A percentile compares a stretch with the other conserved stretches of the same genome.
These are phyloP conservation scores for Mycosphaerella sp. DNA, from an alignment of 2,329 filamentous ascomycete genomes.

Conservation along the genomic window DNA sequence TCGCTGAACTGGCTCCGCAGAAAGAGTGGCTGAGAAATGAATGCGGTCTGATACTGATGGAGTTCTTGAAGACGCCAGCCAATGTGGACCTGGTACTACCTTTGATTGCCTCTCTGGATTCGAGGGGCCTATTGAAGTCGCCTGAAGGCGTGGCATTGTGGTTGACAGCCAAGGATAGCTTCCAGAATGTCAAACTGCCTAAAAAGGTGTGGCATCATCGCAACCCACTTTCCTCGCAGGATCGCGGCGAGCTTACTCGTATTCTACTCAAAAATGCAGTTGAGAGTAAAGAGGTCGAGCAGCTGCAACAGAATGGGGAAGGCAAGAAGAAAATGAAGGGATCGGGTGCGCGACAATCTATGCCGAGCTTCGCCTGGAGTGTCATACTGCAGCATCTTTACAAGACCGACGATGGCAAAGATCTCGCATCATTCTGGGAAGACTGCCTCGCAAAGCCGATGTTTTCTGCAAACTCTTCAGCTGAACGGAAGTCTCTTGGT, in stretches of 20 bases:
- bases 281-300: conserved; percentile 40
- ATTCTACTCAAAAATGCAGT: conserved; percentile 70
- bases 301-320: conserved; percentile 13
- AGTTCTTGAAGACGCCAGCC: conserved; percentile 48
- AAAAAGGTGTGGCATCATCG: conserved; percentile 65
- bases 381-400: conserved; percentile 54
- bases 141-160: conserved; percentile 87
- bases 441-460: conserved; percentile 80
- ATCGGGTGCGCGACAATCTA: conserved; percentile 61
- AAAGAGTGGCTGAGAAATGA: conserved; percentile 87
- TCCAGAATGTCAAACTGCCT: conserved; percentile 59
- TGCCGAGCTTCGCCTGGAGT: conserved; percentile 84
- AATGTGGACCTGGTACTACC: conserved; percentile 16
- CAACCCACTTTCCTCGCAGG: conserved; percentile 65
- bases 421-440: conserved; percentile 75
- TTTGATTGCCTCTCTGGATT: conserved; percentile 25
- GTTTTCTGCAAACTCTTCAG: conserved; percentile 73
- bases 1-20: conserved; percentile 68
- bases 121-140: conserved; percentile 62
- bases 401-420: conserved; percentile 31
- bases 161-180: conserved; percentile 61
- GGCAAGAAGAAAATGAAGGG: conserved; percentile 44
- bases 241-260: conserved; percentile 62
- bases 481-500: conserved; percentile 86
- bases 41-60: conserved; percentile 74